Base-by-base conservation (phyloP, 2,329 filamentous ascomycete genomes). In the Colletotrichum cereale region DNA sequence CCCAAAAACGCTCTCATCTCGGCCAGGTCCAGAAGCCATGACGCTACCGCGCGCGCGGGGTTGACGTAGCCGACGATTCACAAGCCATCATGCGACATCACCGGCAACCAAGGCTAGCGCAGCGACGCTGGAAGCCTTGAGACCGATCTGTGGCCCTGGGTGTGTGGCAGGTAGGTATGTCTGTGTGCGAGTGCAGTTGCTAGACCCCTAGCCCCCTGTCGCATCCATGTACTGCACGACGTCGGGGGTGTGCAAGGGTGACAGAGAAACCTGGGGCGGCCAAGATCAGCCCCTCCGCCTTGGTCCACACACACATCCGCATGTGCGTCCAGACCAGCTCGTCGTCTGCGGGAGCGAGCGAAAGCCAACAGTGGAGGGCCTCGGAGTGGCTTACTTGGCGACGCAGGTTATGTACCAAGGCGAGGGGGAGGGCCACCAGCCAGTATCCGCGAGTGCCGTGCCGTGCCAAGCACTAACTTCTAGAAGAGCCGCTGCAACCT, bases 241-340 rank as follows among this genome's bases (percentile, higher is more conserved):
- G 64, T 62, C 57, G 64, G 65, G 67, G 63, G 56, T 34, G 5
- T 48, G 52, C 68, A 68, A 63, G 68, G 68, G 50, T 63, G 53
- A 24, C 53, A 31, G 38, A 34, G 68, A 71, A 71, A 71, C 58
- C 68, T 67, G 68, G 68, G 68, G 68, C 64, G 64, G 68, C 68
- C 65, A 71, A 71, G 68, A 71, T 71, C 65, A 66, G 29, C 50
- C 44, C 53, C 58, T 29, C 31, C 42, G 26, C n/a, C 34, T 16
- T 62, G 58, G 63, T 52, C 68, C 64, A 70, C 67, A 48, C 67
- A 67, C 68, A 56, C 50, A 56, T 24, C 36, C 52, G 50, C 64
- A 68, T 63, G 48, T 57, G 42, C 5, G 44, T 47, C 8, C 10
- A 50, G 66, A 24, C n/a, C 42, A 67, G 57, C 50, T 57, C 62